Conservation (phyloP, 2,329 filamentous ascomycete species). For the Neurospora sp. region DNA sequence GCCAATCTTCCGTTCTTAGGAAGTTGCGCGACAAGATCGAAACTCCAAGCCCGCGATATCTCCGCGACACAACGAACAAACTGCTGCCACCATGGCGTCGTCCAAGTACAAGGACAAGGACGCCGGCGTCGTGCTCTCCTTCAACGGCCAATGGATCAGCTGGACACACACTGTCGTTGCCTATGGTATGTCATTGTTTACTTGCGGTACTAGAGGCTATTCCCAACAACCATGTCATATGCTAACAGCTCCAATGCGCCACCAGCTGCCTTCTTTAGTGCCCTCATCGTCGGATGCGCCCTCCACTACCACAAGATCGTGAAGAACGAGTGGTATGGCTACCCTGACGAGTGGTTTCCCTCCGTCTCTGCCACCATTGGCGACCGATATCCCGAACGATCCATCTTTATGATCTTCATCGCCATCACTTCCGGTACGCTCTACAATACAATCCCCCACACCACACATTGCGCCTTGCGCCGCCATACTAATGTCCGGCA, state of each 20-base stretch:
- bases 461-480: not conserved
- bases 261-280: constrained; percentile 73
- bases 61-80: not conserved
- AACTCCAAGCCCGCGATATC: not conserved
- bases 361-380: constrained; percentile 95
- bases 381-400: constrained; percentile 91
- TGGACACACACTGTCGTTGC: constrained; percentile 78
- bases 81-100: constrained; percentile 27
- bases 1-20: not conserved
- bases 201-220: not conserved
- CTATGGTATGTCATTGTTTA: constrained; percentile 47
- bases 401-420: constrained; percentile 96
- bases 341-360: constrained; percentile 92
- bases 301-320: constrained; percentile 97
- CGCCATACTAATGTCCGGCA: constrained; percentile 21
- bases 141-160: constrained; percentile 85
- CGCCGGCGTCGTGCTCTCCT: constrained; percentile 45
- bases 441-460: not conserved
- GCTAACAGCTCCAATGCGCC: constrained; percentile 5
- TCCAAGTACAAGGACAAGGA: constrained; percentile 55
- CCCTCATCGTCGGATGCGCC: constrained; percentile 66
- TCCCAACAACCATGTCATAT: not conserved
- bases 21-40: not conserved
- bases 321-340: constrained; percentile 90
- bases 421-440: constrained; percentile 76